These are phyloP conservation scores for Aplosporella prunicola DNA, from an alignment of 2,329 filamentous ascomycete species.

Conservation along the genomic window DNA sequence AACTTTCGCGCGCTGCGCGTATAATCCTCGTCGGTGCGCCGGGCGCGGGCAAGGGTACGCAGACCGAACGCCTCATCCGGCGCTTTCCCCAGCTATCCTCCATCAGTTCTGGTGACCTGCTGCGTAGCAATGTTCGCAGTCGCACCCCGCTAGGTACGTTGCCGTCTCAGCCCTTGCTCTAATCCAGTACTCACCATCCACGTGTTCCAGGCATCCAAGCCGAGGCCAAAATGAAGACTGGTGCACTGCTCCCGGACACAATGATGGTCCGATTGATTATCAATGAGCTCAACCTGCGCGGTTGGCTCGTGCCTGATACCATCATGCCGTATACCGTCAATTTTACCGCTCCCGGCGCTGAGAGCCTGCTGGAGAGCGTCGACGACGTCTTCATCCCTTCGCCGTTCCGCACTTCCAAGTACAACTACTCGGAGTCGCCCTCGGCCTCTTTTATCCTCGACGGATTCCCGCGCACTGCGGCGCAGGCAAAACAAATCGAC, in stretches of 20 bases:
- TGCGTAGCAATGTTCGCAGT: conserved; percentile 86
- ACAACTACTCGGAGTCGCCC: conserved; percentile 54
- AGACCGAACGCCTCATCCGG: conserved; percentile 77
- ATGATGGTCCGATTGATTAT: conserved; percentile 89
- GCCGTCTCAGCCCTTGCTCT: background rate
- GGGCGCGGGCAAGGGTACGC: conserved; percentile 95
- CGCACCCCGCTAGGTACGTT: conserved; percentile 71
- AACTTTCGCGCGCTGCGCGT: conserved; percentile 59
- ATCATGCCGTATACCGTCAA: conserved; percentile 39
- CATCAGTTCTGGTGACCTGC: conserved; percentile 86
- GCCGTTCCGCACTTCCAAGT: conserved; percentile 26
- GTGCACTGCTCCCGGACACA: conserved; percentile 81
- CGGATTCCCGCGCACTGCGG: conserved; percentile 82
- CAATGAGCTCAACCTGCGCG: conserved; percentile 73
- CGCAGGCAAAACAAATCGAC: conserved; percentile 71
- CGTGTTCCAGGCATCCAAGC: conserved; percentile 67
- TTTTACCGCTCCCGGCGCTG: conserved; percentile 22
- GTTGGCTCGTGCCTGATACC: conserved; percentile 59
- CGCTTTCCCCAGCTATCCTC: conserved; percentile 82
- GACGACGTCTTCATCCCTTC: conserved; percentile 36
- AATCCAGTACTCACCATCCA: background rate
- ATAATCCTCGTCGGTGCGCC: conserved; percentile 92
- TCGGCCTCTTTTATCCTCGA: conserved; percentile 88
- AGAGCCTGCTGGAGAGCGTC: conserved; percentile 20
- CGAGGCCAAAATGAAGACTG: conserved; percentile 76